A percentile compares a stretch with the other conserved stretches of the same genome.
Conservation (phyloP, 495 filamentous ascomycete species). For the Aspergillus cavernicola region DNA sequence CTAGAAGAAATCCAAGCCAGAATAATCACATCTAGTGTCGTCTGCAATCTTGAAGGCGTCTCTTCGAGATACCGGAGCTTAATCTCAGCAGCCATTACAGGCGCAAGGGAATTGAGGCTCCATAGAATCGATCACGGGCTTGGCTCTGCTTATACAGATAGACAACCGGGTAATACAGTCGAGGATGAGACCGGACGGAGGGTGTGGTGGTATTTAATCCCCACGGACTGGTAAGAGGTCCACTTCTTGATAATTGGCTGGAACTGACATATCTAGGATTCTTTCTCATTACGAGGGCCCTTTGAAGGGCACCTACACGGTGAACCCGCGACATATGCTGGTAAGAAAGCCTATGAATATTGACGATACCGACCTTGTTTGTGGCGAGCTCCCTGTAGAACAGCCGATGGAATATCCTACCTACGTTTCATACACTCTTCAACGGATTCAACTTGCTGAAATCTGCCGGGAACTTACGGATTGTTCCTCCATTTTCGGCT, state of each 20-base stretch:
- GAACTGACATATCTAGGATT: neutral
- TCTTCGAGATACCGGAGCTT: neutral
- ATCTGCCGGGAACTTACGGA: conserved; percentile 43
- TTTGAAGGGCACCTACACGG: neutral
- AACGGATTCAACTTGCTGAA: conserved; percentile 43
- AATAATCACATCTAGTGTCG: no score
- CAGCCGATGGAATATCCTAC: conserved; percentile 28
- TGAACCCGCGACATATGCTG: neutral
- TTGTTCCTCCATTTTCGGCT: neutral
- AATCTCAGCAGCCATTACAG: neutral
- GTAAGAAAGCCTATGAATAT: neutral
- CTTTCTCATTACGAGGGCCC: neutral
- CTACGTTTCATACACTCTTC: conserved; percentile 43
- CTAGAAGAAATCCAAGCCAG: no score
- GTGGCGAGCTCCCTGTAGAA: neutral
- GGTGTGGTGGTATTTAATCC: neutral
- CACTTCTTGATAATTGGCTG: neutral
- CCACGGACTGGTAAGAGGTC: neutral
- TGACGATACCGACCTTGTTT: neutral
- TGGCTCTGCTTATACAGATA: neutral
- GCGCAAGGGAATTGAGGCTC: neutral
- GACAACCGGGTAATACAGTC: neutral
- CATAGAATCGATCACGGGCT: neutral
- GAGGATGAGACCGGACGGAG: neutral
- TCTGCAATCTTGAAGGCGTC: neutral